Base-by-base conservation (phyloP, 345 rosid genomes). In the Turnera subulata region DNA sequence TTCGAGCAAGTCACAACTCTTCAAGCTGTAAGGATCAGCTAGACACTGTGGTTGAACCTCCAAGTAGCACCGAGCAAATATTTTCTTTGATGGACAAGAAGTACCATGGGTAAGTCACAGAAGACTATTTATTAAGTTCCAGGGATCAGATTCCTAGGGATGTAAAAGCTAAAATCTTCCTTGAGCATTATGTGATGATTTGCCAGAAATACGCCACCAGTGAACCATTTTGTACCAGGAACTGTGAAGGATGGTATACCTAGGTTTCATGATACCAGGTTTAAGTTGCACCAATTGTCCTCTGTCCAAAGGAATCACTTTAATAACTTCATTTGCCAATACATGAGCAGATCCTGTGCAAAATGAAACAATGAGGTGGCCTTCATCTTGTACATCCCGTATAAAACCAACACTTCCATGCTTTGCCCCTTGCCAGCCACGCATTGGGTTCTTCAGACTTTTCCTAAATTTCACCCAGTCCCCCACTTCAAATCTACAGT, bases 381-480 rank as follows among this genome's bases (percentile, higher is more conserved):
- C 96, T 50, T 61, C 82, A 73, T 87, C 97, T 39, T 75, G 73
- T 33, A 86, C 81, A 65, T 58, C 77, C 77, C 86, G 99, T 70
- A 93, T 96, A 87, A 93, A 93, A 64, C 97, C 97, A 66, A 93
- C 96, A 73, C 97, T 93, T 68, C 73, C 82, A 58, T 79, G 85
- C 56, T 73, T 81, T 55, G 97, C 99, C 73, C 86, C 85, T 84
- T 89, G 99, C 99, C 97, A 89, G 43, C 96, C 99, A 75, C 83
- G 72, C 22, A 79, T 50, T 35, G 97, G 99, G 64, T 78, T 59
- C 19, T 73, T 76, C 61, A 87, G 73, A 66, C 82, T 79, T 81
- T 94, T 85, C 73, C 73, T 90, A 67, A 87, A 89, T 76, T 89
- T 93, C 71, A 89, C 88, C 99, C 99, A 93, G 67, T 93, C 97